Evolutionary conservation across 2,329 filamentous ascomycete species (phyloP).

Genomic region (Paraphoma sp.): DNA sequence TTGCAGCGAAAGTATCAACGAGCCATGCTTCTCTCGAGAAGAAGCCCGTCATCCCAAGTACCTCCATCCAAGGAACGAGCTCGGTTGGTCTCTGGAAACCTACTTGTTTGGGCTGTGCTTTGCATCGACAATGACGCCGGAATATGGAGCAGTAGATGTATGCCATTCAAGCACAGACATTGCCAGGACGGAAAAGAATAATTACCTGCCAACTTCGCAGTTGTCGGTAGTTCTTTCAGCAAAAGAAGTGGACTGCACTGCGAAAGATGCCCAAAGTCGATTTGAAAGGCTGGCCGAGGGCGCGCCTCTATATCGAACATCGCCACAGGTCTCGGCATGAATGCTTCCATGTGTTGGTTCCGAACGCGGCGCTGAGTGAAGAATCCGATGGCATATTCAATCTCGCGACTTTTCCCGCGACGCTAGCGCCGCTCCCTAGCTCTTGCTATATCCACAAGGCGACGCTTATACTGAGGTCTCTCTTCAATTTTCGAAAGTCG

Average conservation of each 20-base stretch:
- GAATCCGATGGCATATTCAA: not conserved
- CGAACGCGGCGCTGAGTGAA: not conserved
- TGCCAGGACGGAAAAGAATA: not conserved
- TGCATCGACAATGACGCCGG: not conserved
- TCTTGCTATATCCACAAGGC: too few relatives aligned
- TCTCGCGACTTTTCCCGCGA: not conserved
- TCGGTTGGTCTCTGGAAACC: not conserved
- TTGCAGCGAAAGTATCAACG: not conserved
- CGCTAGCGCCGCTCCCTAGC: too few relatives aligned
- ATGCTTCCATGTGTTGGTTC: not conserved
- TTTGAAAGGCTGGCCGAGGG: not conserved
- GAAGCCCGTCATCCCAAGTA: not conserved
- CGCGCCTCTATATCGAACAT: too few relatives aligned
- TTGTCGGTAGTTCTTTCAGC: not conserved
- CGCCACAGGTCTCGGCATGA: too few relatives aligned
- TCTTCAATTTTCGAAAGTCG: too few relatives aligned
- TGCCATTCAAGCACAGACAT: not conserved
- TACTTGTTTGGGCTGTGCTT: not conserved
- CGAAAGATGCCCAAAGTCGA: not conserved
- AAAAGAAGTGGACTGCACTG: not conserved
- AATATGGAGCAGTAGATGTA: not conserved
- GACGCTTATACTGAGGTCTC: too few relatives aligned
- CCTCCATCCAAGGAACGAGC: not conserved
- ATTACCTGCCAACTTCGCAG: not conserved
- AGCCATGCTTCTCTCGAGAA: not conserved